Evolutionary conservation across 805 yeast species (phyloP).

Genomic region (Barnettozyma vustinii): DNA sequence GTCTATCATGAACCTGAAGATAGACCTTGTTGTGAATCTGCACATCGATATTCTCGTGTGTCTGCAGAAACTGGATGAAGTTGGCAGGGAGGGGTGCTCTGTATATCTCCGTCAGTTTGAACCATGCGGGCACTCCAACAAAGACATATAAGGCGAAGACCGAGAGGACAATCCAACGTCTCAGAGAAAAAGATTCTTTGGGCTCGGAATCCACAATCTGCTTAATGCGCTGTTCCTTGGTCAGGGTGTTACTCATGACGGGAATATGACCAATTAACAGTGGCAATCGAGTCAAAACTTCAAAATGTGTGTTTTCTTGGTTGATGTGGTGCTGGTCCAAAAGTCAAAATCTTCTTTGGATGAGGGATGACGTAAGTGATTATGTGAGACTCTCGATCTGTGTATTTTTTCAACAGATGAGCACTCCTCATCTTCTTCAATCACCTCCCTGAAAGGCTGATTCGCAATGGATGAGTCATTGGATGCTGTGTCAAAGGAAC

Average conservation of each 20-base stretch:
- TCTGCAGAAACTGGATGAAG: slow-evolving; percentile 31
- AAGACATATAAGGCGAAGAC: slow-evolving; percentile 25
- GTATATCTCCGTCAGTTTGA: slow-evolving; percentile 35
- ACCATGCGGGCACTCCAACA: slow-evolving; percentile 39
- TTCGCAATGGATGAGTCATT: slow-evolving; percentile 20
- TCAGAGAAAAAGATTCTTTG: slow-evolving; percentile 15
- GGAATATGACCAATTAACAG: not conserved
- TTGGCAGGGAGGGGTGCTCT: slow-evolving; percentile 35
- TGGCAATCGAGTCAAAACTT: not conserved
- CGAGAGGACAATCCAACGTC: slow-evolving; percentile 21
- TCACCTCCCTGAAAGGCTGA: not conserved
- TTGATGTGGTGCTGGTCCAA: too few species aligned
- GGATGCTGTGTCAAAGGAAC: slow-evolving; percentile 59
- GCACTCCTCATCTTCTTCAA: too few species aligned
- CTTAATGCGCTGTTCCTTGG: slow-evolving; percentile 5
- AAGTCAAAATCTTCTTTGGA: too few species aligned
- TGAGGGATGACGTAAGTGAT: not conserved
- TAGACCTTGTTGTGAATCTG: slow-evolving; percentile 39
- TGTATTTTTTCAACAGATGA: too few species aligned
- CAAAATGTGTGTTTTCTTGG: not conserved
- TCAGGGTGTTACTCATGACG: not conserved
- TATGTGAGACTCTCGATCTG: not conserved
- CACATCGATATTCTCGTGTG: slow-evolving; percentile 38
- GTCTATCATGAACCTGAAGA: slow-evolving; percentile 35
- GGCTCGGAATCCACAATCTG: slow-evolving; percentile 17